Percentiles rank a stretch among this genome's conserved stretches.
phyloP scores from a whole-genome alignment of 148 eudicot species.

The Diospyros lotus region DNA sequence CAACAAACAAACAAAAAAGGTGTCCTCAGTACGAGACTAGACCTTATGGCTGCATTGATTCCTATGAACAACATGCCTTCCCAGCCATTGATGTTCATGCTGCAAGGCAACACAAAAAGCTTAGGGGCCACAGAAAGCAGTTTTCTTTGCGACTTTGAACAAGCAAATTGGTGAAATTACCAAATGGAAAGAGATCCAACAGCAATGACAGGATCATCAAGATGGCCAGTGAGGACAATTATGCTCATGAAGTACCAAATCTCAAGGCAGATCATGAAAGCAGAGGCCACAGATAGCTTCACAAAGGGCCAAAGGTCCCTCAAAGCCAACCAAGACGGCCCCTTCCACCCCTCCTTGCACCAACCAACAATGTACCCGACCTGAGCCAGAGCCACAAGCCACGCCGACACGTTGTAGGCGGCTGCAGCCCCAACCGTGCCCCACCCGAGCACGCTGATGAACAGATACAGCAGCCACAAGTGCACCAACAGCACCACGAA shows the following conservation, averaged over 20 bases:
- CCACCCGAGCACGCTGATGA: conserved; percentile 70
- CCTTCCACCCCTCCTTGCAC: conserved; percentile 85
- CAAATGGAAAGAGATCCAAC: conserved; percentile 95
- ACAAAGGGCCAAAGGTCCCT: conserved; percentile 75
- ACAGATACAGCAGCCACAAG: conserved; percentile 45
- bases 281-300: conserved; percentile 76
- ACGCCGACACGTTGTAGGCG: conserved; percentile 73
- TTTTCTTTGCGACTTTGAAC: no score
- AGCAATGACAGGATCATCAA: conserved; percentile 72
- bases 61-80: conserved; percentile 98
- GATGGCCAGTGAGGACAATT: conserved; percentile 96
- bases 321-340: conserved; percentile 76
- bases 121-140: neutral
- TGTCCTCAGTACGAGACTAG: no score
- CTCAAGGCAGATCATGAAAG: conserved; percentile 90
- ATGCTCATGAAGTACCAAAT: conserved; percentile 97
- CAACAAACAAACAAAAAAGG: no score
- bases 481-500: conserved; percentile 59
- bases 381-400: conserved; percentile 79
- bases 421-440: conserved; percentile 73
- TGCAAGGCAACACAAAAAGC: conserved; percentile 26
- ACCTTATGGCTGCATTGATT: conserved; percentile 87
- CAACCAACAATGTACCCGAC: conserved; percentile 59
- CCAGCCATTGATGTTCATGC: conserved; percentile 97
- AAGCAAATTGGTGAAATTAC: conserved; percentile 21